A percentile compares a stretch with the other conserved stretches of the same genome.
Evolutionary conservation across 1,284 basidiomycete genomes (phyloP).

Genomic region (Papiliotrema terrestris): DNA sequence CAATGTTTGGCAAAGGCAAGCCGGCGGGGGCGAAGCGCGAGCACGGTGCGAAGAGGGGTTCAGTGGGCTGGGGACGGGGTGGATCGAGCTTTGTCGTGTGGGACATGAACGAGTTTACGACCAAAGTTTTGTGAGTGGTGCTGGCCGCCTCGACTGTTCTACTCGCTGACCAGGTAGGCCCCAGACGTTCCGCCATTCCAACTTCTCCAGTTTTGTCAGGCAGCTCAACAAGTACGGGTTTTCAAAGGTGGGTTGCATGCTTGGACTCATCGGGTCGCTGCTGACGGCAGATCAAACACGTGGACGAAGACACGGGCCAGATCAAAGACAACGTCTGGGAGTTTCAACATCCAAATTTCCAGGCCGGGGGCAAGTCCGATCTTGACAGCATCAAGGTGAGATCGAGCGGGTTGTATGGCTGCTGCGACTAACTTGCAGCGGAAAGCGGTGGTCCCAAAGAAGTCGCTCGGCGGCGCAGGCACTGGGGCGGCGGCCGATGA

Average conservation of each 20-base stretch:
- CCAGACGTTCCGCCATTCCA: slow-evolving; percentile 93
- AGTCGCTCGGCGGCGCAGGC: slow-evolving; percentile 55
- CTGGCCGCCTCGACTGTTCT: too few species aligned
- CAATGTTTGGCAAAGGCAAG: slow-evolving; percentile 34
- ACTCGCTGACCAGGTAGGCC: slow-evolving; percentile 52
- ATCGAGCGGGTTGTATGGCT: background rate
- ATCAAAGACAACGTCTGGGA: slow-evolving; percentile 64
- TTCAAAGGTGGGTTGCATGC: slow-evolving; percentile 68
- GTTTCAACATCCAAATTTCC: slow-evolving; percentile 92
- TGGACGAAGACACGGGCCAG: slow-evolving; percentile 38
- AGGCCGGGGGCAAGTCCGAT: slow-evolving; percentile 74
- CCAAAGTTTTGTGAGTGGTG: slow-evolving; percentile 65
- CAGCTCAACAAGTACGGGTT: slow-evolving; percentile 99
- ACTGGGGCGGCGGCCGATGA: slow-evolving; percentile 8
- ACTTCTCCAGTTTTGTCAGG: slow-evolving; percentile 89
- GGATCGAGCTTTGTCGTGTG: slow-evolving; percentile 94
- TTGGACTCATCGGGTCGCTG: background rate
- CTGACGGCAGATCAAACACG: slow-evolving; percentile 40
- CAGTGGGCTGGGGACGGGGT: slow-evolving; percentile 74
- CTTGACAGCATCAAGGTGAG: slow-evolving; percentile 82
- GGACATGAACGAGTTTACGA: slow-evolving; percentile 98
- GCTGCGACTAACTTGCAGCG: slow-evolving; percentile 48
- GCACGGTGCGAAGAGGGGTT: slow-evolving; percentile 30
- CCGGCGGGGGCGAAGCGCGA: slow-evolving; percentile 27
- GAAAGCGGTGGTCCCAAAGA: slow-evolving; percentile 64